A percentile compares a stretch with the other conserved stretches of the same genome.
Conservation (phyloP, 2,329 filamentous ascomycete species). For the Calcarisporium arbuscula region DNA sequence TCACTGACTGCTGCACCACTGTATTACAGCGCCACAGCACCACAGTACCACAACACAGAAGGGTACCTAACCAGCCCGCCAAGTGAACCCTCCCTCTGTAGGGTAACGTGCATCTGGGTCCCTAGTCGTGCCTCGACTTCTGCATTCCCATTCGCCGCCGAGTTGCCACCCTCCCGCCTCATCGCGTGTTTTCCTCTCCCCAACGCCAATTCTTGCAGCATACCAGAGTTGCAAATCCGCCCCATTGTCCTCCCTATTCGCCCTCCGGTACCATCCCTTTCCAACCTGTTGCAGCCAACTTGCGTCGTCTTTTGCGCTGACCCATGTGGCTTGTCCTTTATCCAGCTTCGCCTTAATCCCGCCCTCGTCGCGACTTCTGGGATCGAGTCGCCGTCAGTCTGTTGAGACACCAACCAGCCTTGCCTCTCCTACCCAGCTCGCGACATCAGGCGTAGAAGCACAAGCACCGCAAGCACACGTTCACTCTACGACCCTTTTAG, state of each 20-base stretch:
- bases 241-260: constrained; percentile 12
- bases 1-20: too few species aligned
- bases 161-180: constrained; percentile 7
- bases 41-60: too few species aligned
- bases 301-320: constrained; percentile 24
- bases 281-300: constrained; percentile 23
- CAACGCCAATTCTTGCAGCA: constrained; percentile 10
- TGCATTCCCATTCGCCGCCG: constrained; percentile 14
- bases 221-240: constrained; percentile 10
- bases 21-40: too few species aligned
- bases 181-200: constrained; percentile 15
- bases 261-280: constrained; percentile 16
- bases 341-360: constrained; percentile 16
- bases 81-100: too few species aligned
- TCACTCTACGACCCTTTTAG: too few species aligned
- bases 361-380: constrained; percentile 16
- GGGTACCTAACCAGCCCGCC: too few species aligned
- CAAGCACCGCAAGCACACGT: too few species aligned
- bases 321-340: constrained; percentile 22
- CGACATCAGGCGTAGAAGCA: too few species aligned
- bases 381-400: constrained; percentile 15
- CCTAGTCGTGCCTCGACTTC: constrained; percentile 7
- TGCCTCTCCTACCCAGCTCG: too few species aligned
- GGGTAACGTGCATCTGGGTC: constrained; percentile 12
- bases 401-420: constrained; percentile 19